These are phyloP conservation scores for Thalassiosira mediterranea DNA, from an alignment of 352 stramenopile species.

Conservation along the genomic window DNA sequence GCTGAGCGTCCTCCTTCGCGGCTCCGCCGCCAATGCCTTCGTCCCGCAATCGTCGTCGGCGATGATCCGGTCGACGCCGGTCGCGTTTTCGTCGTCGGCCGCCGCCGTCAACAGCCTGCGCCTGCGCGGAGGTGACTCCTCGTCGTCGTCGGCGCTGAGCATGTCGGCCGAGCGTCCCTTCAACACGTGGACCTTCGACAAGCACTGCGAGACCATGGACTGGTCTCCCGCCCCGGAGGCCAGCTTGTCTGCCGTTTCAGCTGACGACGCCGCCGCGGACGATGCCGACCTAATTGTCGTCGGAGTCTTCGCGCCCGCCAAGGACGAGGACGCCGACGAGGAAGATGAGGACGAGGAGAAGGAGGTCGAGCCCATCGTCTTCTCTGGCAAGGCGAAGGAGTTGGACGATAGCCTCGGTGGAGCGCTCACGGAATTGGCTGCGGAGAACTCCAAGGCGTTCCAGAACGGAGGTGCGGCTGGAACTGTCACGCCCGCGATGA, in stretches of 20 bases:
- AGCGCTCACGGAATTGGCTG: slow-evolving; percentile 64
- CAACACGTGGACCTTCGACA: slow-evolving; percentile 79
- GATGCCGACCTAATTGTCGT: slow-evolving; percentile 68
- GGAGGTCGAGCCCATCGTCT: slow-evolving; percentile 45
- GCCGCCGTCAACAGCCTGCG: neutral
- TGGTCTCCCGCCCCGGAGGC: slow-evolving; percentile 58
- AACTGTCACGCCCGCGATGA: slow-evolving; percentile 62
- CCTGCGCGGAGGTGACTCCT: slow-evolving; percentile 15
- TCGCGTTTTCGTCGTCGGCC: slow-evolving; percentile 3
- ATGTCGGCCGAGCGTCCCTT: slow-evolving; percentile 47
- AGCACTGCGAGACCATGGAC: slow-evolving; percentile 72
- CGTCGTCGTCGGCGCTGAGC: slow-evolving; percentile 13
- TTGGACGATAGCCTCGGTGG: slow-evolving; percentile 72
- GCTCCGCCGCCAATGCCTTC: slow-evolving; percentile 23
- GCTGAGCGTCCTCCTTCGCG: slow-evolving; percentile 28
- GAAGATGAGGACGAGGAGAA: slow-evolving; percentile 57
- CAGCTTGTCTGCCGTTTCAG: slow-evolving; percentile 39
- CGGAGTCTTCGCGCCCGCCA: slow-evolving; percentile 65
- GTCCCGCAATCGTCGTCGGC: slow-evolving; percentile 2
- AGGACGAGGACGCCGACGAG: slow-evolving; percentile 56
- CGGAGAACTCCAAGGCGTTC: slow-evolving; percentile 79
- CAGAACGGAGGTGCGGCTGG: slow-evolving; percentile 71
- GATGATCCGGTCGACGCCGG: neutral
- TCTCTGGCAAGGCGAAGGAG: slow-evolving; percentile 60
- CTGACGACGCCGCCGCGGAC: slow-evolving; percentile 55